Conservation (phyloP, 1,284 basidiomycete species). For the Boletus chippewaensis region DNA sequence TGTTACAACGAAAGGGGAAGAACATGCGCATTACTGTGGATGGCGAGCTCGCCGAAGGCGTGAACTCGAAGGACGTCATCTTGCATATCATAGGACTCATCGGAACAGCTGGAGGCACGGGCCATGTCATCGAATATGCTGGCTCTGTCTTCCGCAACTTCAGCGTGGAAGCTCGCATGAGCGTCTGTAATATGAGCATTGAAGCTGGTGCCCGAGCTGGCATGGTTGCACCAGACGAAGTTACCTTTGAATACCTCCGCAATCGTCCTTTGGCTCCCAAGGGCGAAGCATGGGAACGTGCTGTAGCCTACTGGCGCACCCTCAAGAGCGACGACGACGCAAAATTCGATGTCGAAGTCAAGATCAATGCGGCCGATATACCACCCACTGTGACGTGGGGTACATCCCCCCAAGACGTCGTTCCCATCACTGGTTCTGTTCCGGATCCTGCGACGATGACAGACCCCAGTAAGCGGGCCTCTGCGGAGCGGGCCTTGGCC, state of each 20-base stretch:
- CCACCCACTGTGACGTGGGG: conserved; percentile 96
- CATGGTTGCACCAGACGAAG: conserved; percentile 92
- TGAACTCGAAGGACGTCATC: conserved; percentile 92
- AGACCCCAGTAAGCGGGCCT: conserved; percentile 62
- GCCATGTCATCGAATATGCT: conserved; percentile 89
- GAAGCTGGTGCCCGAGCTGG: conserved; percentile 93
- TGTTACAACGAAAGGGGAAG: conserved; percentile 88
- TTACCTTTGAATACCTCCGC: conserved; percentile 85
- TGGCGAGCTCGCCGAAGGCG: conserved; percentile 79
- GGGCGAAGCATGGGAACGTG: conserved; percentile 86
- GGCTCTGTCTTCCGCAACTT: conserved; percentile 88
- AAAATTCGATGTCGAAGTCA: conserved; percentile 84
- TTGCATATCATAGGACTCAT: conserved; percentile 92
- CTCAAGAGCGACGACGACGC: conserved; percentile 84
- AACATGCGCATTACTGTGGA: conserved; percentile 96
- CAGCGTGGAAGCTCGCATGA: conserved; percentile 96
- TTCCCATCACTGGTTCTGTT: conserved; percentile 79
- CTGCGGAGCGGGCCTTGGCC: conserved; percentile 75
- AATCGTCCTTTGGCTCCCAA: conserved; percentile 82
- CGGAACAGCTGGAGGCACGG: conserved; percentile 92
- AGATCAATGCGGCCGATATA: conserved; percentile 84
- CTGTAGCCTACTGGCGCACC: conserved; percentile 85
- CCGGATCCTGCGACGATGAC: conserved; percentile 73
- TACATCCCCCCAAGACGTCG: conserved; percentile 90
- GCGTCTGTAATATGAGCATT: conserved; percentile 97